phyloP scores from a whole-genome alignment of 2,329 filamentous ascomycete genomes.

The Fusarium globosum region DNA sequence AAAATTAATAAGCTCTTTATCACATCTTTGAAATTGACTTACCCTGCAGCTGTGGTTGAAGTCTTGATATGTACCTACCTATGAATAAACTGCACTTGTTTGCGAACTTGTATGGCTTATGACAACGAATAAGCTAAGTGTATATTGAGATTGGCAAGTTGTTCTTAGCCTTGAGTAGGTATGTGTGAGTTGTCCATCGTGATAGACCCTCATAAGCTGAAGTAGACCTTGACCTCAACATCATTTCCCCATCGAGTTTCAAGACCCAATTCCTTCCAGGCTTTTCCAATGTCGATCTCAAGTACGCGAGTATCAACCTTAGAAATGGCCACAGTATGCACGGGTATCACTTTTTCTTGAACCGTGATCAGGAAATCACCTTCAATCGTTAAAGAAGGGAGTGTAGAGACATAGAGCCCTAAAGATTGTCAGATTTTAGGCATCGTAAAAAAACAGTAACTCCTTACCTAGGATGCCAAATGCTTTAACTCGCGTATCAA shows the following conservation, averaged over 20 bases:
- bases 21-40: background rate
- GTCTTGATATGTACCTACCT: no score
- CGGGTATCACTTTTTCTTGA: slow-evolving; percentile 75
- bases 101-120: background rate
- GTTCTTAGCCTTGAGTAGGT: background rate
- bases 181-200: background rate
- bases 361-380: slow-evolving; percentile 80
- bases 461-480: slow-evolving; percentile 75
- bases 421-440: background rate
- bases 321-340: slow-evolving; percentile 71
- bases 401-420: slow-evolving; percentile 80
- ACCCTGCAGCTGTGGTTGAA: background rate
- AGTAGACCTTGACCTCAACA: slow-evolving; percentile 73
- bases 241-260: slow-evolving; percentile 84
- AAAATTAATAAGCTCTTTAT: background rate
- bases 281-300: slow-evolving; percentile 79
- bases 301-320: slow-evolving; percentile 68
- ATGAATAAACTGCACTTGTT: background rate
- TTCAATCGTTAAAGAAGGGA: slow-evolving; percentile 69
- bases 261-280: slow-evolving; percentile 81
- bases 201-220: slow-evolving; percentile 49
- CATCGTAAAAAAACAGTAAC: background rate
- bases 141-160: background rate
- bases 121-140: background rate
- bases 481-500: slow-evolving; percentile 81